Evolutionary conservation across 306 rosid genomes (phyloP).

Genomic region (Inga leiocalycina): DNA sequence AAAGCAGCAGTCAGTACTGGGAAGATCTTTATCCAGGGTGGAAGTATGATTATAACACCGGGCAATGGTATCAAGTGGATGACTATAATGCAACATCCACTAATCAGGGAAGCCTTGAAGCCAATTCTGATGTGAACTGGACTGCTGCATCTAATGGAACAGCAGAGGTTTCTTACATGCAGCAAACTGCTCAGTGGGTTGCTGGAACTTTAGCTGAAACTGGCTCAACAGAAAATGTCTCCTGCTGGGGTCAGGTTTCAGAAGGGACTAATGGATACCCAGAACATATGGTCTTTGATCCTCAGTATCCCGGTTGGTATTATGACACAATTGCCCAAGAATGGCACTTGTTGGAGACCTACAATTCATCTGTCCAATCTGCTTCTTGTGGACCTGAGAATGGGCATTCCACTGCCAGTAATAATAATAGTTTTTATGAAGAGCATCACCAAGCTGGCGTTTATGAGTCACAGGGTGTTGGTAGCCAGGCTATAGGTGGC

Average conservation of each 20-base stretch:
- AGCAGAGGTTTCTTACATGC: slow-evolving; percentile 57
- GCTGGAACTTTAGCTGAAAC: slow-evolving; percentile 55
- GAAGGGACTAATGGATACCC: slow-evolving; percentile 68
- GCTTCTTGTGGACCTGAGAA: slow-evolving; percentile 41
- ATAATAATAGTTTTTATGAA: slow-evolving; percentile 36
- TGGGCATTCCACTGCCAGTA: slow-evolving; percentile 40
- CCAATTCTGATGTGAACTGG: slow-evolving; percentile 45
- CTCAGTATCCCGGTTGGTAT: slow-evolving; percentile 85
- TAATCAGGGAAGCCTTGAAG: slow-evolving; percentile 36
- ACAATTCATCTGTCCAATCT: slow-evolving; percentile 50
- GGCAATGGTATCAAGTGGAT: slow-evolving; percentile 80
- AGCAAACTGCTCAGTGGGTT: slow-evolving; percentile 56
- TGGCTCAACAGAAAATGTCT: slow-evolving; percentile 42
- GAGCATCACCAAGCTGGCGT: slow-evolving; percentile 44
- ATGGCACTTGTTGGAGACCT: slow-evolving; percentile 72
- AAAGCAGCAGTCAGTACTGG: slow-evolving; percentile 60
- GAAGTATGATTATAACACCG: slow-evolving; percentile 63
- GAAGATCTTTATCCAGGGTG: slow-evolving; percentile 92
- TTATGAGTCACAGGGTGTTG: slow-evolving; percentile 45
- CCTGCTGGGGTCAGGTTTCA: slow-evolving; percentile 56
- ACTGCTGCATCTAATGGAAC: slow-evolving; percentile 43
- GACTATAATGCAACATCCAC: slow-evolving; percentile 34
- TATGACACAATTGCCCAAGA: slow-evolving; percentile 69
- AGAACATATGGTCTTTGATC: slow-evolving; percentile 75
- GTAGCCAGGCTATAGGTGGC: slow-evolving; percentile 48